Conservation (phyloP, 306 rosid genomes). For the Notholithocarpus densiflorus region DNA sequence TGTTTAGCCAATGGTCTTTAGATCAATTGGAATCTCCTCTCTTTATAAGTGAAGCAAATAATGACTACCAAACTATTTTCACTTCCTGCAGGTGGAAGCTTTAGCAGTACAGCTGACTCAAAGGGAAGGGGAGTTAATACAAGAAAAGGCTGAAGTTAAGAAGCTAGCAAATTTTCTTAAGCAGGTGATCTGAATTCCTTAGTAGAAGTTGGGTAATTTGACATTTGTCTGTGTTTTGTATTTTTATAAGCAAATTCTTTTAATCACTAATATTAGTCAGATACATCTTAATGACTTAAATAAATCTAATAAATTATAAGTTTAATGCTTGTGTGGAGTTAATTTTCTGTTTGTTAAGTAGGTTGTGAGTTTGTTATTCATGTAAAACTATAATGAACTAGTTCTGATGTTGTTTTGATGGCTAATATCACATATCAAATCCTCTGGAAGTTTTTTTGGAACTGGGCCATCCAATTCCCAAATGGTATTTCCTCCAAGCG, state of each 20-base stretch:
- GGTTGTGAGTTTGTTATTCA: background rate
- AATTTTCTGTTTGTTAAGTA: background rate
- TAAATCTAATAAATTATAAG: background rate
- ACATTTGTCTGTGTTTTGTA: background rate
- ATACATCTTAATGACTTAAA: background rate
- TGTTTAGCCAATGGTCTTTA: background rate
- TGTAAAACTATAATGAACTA: background rate
- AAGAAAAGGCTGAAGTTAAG: constrained; percentile 96
- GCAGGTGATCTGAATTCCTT: constrained; percentile 56
- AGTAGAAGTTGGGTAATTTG: background rate
- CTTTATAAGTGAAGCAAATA: background rate
- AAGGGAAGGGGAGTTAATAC: constrained; percentile 63
- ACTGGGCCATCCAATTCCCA: background rate
- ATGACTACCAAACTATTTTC: constrained; percentile 1
- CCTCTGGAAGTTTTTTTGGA: background rate
- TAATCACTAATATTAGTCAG: background rate
- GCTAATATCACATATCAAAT: background rate
- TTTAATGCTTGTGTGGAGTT: background rate
- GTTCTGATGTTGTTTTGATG: background rate
- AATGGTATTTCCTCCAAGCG: background rate
- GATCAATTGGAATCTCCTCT: background rate
- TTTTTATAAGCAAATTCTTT: background rate
- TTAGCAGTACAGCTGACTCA: constrained; percentile 88
- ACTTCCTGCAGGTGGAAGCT: constrained; percentile 57
- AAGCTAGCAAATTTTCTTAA: constrained; percentile 92